Conservation (phyloP, 2,329 filamentous ascomycete species). For the Diatrype stigma region DNA sequence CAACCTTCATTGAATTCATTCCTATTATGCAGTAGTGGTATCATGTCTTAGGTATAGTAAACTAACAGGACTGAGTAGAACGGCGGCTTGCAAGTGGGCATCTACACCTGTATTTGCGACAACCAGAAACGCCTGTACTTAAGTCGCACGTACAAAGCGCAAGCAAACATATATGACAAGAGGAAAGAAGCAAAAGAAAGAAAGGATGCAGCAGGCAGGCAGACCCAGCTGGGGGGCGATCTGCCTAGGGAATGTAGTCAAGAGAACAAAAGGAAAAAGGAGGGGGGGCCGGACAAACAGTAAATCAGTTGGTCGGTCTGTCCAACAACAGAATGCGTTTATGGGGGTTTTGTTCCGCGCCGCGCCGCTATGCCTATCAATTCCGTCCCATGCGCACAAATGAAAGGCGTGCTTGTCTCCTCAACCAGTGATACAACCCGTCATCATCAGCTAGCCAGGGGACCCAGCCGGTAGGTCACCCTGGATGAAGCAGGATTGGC, state of each 20-base stretch:
- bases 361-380: neutral
- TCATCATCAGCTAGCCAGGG: too few species aligned
- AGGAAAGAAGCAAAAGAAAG: neutral
- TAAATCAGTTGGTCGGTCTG: neutral
- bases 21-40: conserved; percentile 31
- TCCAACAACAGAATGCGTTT: neutral
- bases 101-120: neutral
- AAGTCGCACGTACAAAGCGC: too few species aligned
- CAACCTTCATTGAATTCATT: conserved; percentile 25
- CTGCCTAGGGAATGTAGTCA: neutral
- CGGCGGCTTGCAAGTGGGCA: conserved; percentile 1
- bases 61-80: conserved; percentile 12
- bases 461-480: too few species aligned
- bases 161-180: neutral
- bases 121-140: neutral
- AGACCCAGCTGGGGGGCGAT: too few species aligned
- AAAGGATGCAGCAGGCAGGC: neutral
- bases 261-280: neutral
- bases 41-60: conserved; percentile 28
- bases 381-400: neutral
- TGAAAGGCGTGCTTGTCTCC: neutral
- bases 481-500: too few species aligned
- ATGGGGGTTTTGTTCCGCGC: neutral
- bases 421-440: neutral
- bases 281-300: neutral